phyloP scores from a whole-genome alignment of 2,329 filamentous ascomycete genomes.

The Pyricularia sp. region DNA sequence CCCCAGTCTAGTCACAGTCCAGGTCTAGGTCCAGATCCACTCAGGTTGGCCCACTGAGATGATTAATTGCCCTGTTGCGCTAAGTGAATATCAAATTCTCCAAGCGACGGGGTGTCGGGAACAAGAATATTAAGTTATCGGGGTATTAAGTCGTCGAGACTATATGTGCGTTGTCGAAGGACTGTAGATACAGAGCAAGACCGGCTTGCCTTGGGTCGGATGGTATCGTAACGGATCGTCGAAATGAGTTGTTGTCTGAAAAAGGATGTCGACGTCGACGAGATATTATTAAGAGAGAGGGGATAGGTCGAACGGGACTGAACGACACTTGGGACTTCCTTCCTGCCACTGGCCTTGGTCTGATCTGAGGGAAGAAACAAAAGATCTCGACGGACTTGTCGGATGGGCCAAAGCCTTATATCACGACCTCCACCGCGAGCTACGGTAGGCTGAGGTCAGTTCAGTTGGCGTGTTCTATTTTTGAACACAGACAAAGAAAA shows the following conservation, averaged over 20 bases:
- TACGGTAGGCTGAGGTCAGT: background rate
- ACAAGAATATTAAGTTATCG: constrained; percentile 17
- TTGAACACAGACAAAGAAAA: constrained; percentile 1
- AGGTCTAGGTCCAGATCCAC: constrained; percentile 20
- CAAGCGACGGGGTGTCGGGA: constrained; percentile 13
- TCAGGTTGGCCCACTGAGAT: background rate
- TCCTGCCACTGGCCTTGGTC: constrained; percentile 5
- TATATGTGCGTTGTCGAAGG: background rate
- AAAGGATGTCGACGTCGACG: constrained; percentile 1
- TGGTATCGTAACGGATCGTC: constrained; percentile 1
- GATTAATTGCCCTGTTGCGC: constrained; percentile 8
- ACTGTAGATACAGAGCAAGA: constrained; percentile 34
- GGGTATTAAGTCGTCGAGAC: constrained; percentile 8
- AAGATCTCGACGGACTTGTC: constrained; percentile 1
- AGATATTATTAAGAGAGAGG: constrained; percentile 4
- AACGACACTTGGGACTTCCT: constrained; percentile 5
- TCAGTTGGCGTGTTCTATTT: constrained; percentile 5
- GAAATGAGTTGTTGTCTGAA: background rate
- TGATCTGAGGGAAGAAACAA: constrained; percentile 5
- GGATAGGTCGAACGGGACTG: constrained; percentile 1
- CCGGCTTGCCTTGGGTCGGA: constrained; percentile 38
- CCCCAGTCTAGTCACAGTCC: constrained; percentile 22
- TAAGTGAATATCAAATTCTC: constrained; percentile 22
- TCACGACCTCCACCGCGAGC: background rate
- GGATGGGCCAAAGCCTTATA: constrained; percentile 4